These are phyloP conservation scores for Haplographium delicatum DNA, from an alignment of 495 filamentous ascomycete species.

Conservation along the genomic window DNA sequence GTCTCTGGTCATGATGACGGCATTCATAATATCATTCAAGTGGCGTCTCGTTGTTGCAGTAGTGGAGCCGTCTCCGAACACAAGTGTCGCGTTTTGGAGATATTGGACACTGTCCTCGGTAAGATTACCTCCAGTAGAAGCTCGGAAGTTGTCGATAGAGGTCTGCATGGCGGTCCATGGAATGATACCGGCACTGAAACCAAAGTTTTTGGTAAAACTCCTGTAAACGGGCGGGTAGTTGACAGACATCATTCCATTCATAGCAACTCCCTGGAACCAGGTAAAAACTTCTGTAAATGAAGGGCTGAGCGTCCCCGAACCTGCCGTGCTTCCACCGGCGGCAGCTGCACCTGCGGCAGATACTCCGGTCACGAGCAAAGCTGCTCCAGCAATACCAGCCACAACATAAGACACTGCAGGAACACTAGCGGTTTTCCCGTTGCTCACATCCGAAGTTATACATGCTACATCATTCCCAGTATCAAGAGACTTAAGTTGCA, in stretches of 20 bases:
- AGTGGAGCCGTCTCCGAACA: slow-evolving; percentile 49
- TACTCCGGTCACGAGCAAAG: slow-evolving; percentile 67
- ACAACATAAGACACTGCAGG: slow-evolving; percentile 80
- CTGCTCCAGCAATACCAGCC: slow-evolving; percentile 80
- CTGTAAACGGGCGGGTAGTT: slow-evolving; percentile 80
- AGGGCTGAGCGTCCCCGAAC: slow-evolving; percentile 64
- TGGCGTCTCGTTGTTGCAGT: slow-evolving; percentile 47
- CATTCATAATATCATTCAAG: slow-evolving; percentile 37
- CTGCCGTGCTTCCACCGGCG: slow-evolving; percentile 37
- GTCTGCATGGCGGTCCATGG: slow-evolving; percentile 74
- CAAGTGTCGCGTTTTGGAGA: slow-evolving; percentile 66
- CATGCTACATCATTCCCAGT: slow-evolving; percentile 66
- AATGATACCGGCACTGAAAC: slow-evolving; percentile 81
- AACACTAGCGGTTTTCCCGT: slow-evolving; percentile 75
- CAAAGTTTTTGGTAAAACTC: slow-evolving; percentile 89
- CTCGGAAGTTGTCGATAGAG: slow-evolving; percentile 81
- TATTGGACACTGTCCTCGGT: slow-evolving; percentile 71
- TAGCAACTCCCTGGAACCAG: slow-evolving; percentile 89
- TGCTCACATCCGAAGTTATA: slow-evolving; percentile 72
- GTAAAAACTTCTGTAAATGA: slow-evolving; percentile 81
- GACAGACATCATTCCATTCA: slow-evolving; percentile 93
- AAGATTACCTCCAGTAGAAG: slow-evolving; percentile 77
- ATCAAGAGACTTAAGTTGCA: slow-evolving; percentile 63
- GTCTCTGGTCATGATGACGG: slow-evolving; percentile 48
- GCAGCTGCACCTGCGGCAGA: slow-evolving; percentile 36